Evolutionary conservation across 1,139 yeast species (phyloP).

Genomic region (Diutina siamensis): DNA sequence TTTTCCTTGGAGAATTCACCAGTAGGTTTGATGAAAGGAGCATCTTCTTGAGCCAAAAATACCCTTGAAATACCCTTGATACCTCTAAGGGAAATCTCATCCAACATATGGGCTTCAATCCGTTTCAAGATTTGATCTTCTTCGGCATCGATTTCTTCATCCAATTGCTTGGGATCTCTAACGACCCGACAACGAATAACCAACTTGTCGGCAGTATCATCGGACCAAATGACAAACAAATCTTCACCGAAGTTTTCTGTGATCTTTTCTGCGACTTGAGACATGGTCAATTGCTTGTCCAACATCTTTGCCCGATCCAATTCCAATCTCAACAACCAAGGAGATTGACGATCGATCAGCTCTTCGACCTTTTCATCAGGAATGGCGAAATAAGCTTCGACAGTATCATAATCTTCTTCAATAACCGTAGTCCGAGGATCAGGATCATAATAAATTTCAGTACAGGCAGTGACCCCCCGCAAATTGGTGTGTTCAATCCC

Average conservation of each 20-base stretch:
- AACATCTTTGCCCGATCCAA: slow-evolving; percentile 98
- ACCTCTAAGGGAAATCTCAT: slow-evolving; percentile 90
- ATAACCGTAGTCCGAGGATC: slow-evolving; percentile 95
- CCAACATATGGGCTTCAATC: slow-evolving; percentile 94
- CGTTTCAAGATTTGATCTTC: slow-evolving; percentile 95
- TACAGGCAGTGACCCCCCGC: slow-evolving; percentile 91
- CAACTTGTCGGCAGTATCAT: slow-evolving; percentile 95
- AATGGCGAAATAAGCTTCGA: slow-evolving; percentile 92
- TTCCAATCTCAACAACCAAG: slow-evolving; percentile 94
- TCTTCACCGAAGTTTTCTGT: slow-evolving; percentile 91
- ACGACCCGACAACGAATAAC: slow-evolving; percentile 97
- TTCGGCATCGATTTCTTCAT: slow-evolving; percentile 90
- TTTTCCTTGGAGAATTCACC: slow-evolving; percentile 86
- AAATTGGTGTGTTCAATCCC: slow-evolving; percentile 94
- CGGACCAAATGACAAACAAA: slow-evolving; percentile 96
- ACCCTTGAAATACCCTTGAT: slow-evolving; percentile 89
- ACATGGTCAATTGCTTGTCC: slow-evolving; percentile 95
- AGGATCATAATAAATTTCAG: slow-evolving; percentile 96
- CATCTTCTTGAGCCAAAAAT: slow-evolving; percentile 88
- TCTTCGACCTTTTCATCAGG: slow-evolving; percentile 97
- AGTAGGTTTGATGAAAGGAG: slow-evolving; percentile 61
- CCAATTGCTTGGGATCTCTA: slow-evolving; percentile 88
- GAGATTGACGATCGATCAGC: slow-evolving; percentile 86
- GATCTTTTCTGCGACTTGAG: slow-evolving; percentile 95
- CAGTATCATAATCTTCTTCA: slow-evolving; percentile 94